Evolutionary conservation across 2,329 filamentous ascomycete species (phyloP).

Genomic region (Chaetomiaceae sp.): DNA sequence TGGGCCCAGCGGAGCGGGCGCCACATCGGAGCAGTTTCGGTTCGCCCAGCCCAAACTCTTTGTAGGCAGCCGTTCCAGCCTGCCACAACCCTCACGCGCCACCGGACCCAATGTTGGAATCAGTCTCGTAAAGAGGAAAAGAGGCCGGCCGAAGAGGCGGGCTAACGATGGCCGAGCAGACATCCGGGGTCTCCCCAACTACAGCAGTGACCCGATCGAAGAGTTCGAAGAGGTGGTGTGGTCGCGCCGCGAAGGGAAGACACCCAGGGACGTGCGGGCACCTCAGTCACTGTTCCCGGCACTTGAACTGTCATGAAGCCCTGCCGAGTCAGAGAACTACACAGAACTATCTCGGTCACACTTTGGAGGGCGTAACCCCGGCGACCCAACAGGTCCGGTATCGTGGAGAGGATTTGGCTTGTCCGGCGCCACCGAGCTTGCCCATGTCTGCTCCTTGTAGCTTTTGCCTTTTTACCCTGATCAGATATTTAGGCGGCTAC

Average conservation of each 20-base stretch:
- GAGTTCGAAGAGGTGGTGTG: slow-evolving; percentile 29
- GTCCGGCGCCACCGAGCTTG: no score
- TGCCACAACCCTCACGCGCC: not conserved
- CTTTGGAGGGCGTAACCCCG: no score
- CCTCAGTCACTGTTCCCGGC: slow-evolving; percentile 25
- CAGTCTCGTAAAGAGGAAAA: slow-evolving; percentile 11
- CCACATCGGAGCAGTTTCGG: slow-evolving; percentile 21
- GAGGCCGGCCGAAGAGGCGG: slow-evolving; percentile 21
- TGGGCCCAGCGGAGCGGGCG: slow-evolving; percentile 9
- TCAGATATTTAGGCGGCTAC: no score
- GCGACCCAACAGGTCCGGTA: not conserved
- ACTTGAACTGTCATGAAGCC: slow-evolving; percentile 24
- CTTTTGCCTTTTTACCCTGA: no score
- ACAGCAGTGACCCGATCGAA: slow-evolving; percentile 31
- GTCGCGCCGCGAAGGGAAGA: no score
- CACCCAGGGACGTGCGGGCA: not conserved
- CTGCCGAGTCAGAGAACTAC: not conserved
- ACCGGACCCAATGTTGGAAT: slow-evolving; percentile 3
- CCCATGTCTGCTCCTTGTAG: no score
- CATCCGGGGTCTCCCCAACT: slow-evolving; percentile 30
- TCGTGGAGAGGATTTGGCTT: no score
- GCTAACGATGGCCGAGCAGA: slow-evolving; percentile 25
- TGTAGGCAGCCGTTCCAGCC: slow-evolving; percentile 26
- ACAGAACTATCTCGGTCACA: not conserved
- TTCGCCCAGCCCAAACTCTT: slow-evolving; percentile 30